Conservation (phyloP, 139 green algal genomes). For the Coccomyxa sp. region DNA sequence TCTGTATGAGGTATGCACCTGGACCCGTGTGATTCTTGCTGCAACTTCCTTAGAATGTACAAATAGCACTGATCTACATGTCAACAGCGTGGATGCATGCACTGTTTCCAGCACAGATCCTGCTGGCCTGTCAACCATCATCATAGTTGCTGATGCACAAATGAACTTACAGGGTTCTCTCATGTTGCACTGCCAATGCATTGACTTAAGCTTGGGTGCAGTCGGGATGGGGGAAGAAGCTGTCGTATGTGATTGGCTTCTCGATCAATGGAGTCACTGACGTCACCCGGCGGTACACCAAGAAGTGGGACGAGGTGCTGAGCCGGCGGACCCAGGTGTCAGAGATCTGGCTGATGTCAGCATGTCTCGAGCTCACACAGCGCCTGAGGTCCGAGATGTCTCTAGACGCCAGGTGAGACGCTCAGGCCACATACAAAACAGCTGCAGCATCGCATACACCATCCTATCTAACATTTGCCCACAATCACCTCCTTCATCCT, state of each 20-base stretch:
- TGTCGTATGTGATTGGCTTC: constrained; percentile 67
- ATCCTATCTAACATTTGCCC: not conserved
- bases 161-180: not conserved
- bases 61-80: not conserved
- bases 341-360: not conserved
- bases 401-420: not conserved
- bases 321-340: constrained; percentile 16
- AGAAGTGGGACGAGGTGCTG: constrained; percentile 24
- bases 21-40: not conserved
- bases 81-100: not conserved
- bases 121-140: not conserved
- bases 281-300: constrained; percentile 65
- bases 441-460: not conserved
- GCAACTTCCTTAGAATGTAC: no score
- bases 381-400: constrained; percentile 3
- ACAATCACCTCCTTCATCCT: not conserved
- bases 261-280: constrained; percentile 46
- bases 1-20: constrained; percentile 53
- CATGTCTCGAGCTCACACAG: not conserved
- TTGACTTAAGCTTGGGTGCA: constrained; percentile 2
- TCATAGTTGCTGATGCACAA: not conserved
- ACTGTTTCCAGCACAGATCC: not conserved
- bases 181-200: not conserved
- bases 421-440: not conserved
- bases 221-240: constrained; percentile 78